Conservation (phyloP, 768 basidiomycete species). For the Podaxis sp. region DNA sequence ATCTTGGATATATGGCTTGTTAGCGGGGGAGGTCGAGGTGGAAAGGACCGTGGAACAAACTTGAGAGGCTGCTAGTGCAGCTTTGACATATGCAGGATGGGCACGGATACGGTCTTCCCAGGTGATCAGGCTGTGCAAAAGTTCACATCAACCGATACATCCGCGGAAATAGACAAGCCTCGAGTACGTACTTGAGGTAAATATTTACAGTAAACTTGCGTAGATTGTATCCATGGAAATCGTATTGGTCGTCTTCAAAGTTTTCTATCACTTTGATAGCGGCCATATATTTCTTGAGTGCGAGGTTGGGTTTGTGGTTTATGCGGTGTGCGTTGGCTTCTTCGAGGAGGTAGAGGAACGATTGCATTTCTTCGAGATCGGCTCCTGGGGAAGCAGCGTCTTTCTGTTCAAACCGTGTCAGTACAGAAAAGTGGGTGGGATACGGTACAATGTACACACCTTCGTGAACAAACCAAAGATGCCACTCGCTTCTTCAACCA, state of each 20-base stretch:
- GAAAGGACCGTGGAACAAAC: conserved; percentile 33
- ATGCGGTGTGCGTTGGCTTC: conserved; percentile 72
- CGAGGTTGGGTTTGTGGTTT: conserved; percentile 65
- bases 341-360: conserved; percentile 80
- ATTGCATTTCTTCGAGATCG: conserved; percentile 97
- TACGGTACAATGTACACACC: conserved; percentile 37
- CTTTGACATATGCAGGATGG: conserved; percentile 72
- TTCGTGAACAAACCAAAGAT: conserved; percentile 90
- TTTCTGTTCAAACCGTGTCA: conserved; percentile 53
- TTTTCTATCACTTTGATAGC: conserved; percentile 84
- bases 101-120: conserved; percentile 83
- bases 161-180: not conserved
- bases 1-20: conserved; percentile 45
- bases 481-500: conserved; percentile 70
- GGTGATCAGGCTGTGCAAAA: conserved; percentile 55
- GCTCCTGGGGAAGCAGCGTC: conserved; percentile 69
- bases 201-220: conserved; percentile 86
- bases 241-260: conserved; percentile 94
- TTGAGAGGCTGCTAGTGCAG: conserved; percentile 68
- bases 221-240: conserved; percentile 94
- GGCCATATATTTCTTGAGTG: conserved; percentile 81
- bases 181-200: conserved; percentile 69
- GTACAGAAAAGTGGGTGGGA: not conserved
- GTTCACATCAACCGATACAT: not conserved
- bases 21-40: conserved; percentile 3